phyloP scores from a whole-genome alignment of 495 filamentous ascomycete genomes.

The Venustampulla echinocandica region DNA sequence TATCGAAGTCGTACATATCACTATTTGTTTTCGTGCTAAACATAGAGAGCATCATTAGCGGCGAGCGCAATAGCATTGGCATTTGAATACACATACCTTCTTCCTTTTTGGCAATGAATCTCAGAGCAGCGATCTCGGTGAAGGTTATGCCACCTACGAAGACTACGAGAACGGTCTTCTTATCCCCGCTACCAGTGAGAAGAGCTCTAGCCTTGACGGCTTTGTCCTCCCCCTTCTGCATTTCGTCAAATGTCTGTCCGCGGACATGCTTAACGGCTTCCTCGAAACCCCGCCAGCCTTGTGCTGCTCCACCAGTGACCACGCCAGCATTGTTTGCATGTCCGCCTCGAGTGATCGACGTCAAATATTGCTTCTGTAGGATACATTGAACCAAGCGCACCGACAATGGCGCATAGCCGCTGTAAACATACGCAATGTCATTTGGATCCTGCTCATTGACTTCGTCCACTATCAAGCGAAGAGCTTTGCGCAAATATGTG shows the following conservation, averaged over 20 bases:
- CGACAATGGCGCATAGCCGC: conserved; percentile 89
- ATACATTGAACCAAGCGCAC: conserved; percentile 92
- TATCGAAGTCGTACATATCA: conserved; percentile 87
- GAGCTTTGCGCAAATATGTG: conserved; percentile 70
- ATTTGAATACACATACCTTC: conserved; percentile 45
- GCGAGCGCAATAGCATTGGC: background rate
- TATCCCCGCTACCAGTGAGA: conserved; percentile 60
- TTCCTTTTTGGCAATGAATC: conserved; percentile 83
- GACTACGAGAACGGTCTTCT: conserved; percentile 84
- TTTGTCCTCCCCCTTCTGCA: conserved; percentile 90
- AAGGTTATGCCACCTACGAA: conserved; percentile 92
- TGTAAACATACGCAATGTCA: conserved; percentile 95
- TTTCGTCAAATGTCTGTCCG: conserved; percentile 82
- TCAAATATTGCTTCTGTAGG: conserved; percentile 77
- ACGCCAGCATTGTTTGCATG: conserved; percentile 33
- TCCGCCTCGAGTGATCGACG: conserved; percentile 55
- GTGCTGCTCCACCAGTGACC: conserved; percentile 49
- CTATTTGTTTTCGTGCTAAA: conserved; percentile 60
- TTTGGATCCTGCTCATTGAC: conserved; percentile 95
- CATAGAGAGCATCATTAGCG: conserved; percentile 7
- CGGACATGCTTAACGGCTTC: conserved; percentile 76
- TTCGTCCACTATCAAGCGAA: conserved; percentile 89
- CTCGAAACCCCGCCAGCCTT: conserved; percentile 87
- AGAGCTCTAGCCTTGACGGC: conserved; percentile 82
- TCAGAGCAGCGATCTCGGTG: conserved; percentile 88